Evolutionary conservation across 257 asterid genomes (phyloP).

Genomic region (Pogostemon cablin): DNA sequence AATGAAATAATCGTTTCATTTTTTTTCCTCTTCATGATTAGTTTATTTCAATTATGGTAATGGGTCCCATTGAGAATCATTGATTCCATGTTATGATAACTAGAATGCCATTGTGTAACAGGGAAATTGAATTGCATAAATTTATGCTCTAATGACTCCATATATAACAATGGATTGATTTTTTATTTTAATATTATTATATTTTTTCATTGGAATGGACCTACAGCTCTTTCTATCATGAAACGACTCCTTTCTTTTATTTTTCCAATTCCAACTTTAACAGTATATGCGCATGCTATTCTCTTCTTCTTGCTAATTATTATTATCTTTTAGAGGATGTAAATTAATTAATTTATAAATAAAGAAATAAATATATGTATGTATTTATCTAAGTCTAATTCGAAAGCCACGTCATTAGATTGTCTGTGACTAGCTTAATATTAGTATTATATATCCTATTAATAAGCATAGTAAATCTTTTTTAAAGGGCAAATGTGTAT

Average conservation of each 20-base stretch:
- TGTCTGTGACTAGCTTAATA: no score
- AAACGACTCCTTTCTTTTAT: neutral
- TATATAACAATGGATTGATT: conserved; percentile 14
- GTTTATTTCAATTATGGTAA: conserved; percentile 24
- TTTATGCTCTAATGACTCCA: conserved; percentile 45
- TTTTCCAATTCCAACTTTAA: conserved; percentile 26
- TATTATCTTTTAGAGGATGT: neutral
- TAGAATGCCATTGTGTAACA: conserved; percentile 37
- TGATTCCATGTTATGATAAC: conserved; percentile 34
- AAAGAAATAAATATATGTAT: no score
- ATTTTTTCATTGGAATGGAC: conserved; percentile 35
- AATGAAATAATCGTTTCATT: neutral
- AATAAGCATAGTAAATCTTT: no score
- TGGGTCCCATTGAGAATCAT: conserved; percentile 37
- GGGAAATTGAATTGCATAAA: no score
- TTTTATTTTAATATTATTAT: neutral
- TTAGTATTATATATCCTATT: no score
- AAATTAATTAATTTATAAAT: no score
- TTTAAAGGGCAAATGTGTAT: neutral
- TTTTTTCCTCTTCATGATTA: conserved; percentile 32
- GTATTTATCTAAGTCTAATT: no score
- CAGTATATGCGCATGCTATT: conserved; percentile 42
- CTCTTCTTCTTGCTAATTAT: conserved; percentile 28
- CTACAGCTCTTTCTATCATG: conserved; percentile 35
- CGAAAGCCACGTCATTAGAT: no score